Evolutionary conservation across 1,139 yeast genomes (phyloP).

Genomic region (Hansenula lynferdii): DNA sequence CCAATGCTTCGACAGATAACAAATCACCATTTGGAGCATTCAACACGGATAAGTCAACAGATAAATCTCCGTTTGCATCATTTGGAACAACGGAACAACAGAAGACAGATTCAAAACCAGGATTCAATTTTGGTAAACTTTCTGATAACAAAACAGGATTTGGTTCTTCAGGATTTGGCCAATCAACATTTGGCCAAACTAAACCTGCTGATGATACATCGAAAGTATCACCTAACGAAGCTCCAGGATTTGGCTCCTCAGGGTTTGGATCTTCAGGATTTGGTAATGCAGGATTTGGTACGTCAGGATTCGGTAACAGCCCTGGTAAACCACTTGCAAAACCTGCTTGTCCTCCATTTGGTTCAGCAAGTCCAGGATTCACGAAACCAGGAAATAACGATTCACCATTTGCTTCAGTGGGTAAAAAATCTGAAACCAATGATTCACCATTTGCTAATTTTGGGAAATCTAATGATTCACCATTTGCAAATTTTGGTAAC

Average conservation of each 20-base stretch:
- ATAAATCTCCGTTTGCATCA: no score
- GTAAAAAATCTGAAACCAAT: not conserved
- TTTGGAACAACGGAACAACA: no score
- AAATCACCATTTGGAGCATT: constrained; percentile 4
- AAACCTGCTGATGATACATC: not conserved
- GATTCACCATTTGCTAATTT: constrained; percentile 9
- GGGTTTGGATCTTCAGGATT: constrained; percentile 18
- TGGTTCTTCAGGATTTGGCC: constrained; percentile 18
- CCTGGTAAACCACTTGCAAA: constrained; percentile 1
- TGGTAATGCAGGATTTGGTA: constrained; percentile 4
- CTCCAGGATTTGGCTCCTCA: constrained; percentile 19
- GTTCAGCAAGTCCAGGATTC: constrained; percentile 11
- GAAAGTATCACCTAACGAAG: no score
- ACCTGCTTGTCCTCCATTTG: constrained; percentile 6
- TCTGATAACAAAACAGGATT: constrained; percentile 8
- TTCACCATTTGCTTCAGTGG: constrained; percentile 10
- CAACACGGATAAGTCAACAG: not conserved
- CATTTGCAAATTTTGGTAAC: no score
- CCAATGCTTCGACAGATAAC: constrained; percentile 7
- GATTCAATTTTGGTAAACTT: no score
- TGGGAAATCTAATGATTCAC: not conserved
- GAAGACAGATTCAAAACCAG: no score
- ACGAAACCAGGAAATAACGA: constrained; percentile 6
- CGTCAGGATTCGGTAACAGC: not conserved
- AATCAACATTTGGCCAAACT: constrained; percentile 2